Conservation (phyloP, 2,329 filamentous ascomycete genomes). For the Trichophyton verrucosum region DNA sequence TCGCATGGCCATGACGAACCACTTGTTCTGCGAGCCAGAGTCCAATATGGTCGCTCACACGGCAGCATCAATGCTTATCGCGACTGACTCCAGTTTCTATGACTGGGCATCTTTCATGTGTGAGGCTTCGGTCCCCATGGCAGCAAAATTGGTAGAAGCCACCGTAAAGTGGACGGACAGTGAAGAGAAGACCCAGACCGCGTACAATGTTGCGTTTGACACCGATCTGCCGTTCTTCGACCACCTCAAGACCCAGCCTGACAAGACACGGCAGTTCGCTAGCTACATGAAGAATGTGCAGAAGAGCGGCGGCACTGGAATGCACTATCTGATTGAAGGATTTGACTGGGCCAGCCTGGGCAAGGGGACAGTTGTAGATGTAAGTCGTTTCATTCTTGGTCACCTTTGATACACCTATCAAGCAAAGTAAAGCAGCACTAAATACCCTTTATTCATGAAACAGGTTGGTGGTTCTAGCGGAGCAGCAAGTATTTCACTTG, state of each 20-base stretch:
- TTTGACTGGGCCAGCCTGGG: slow-evolving; percentile 41
- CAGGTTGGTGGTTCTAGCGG: slow-evolving; percentile 34
- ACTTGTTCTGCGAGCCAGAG: slow-evolving; percentile 42
- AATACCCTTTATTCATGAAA: neutral
- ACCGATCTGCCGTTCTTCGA: slow-evolving; percentile 24
- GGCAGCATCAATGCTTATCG: slow-evolving; percentile 40
- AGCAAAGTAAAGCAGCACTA: neutral
- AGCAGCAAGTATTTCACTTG: slow-evolving; percentile 32
- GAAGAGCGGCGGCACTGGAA: slow-evolving; percentile 45
- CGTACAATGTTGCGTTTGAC: slow-evolving; percentile 20
- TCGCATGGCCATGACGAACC: slow-evolving; percentile 47
- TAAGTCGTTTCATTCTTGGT: neutral
- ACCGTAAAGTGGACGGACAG: slow-evolving; percentile 16
- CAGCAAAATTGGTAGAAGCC: slow-evolving; percentile 17
- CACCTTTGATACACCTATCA: neutral
- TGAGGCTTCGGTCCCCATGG: slow-evolving; percentile 14
- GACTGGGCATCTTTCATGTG: slow-evolving; percentile 45
- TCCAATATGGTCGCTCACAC: slow-evolving; percentile 45
- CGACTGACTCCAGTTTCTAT: slow-evolving; percentile 16
- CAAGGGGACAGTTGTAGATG: neutral
- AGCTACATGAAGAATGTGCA: slow-evolving; percentile 45
- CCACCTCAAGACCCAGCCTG: slow-evolving; percentile 17
- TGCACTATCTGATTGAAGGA: slow-evolving; percentile 41
- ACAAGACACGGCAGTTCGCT: slow-evolving; percentile 40
- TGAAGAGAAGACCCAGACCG: slow-evolving; percentile 16